Evolutionary conservation across 345 rosid species (phyloP).

Genomic region (Capsella bursapastoris): DNA sequence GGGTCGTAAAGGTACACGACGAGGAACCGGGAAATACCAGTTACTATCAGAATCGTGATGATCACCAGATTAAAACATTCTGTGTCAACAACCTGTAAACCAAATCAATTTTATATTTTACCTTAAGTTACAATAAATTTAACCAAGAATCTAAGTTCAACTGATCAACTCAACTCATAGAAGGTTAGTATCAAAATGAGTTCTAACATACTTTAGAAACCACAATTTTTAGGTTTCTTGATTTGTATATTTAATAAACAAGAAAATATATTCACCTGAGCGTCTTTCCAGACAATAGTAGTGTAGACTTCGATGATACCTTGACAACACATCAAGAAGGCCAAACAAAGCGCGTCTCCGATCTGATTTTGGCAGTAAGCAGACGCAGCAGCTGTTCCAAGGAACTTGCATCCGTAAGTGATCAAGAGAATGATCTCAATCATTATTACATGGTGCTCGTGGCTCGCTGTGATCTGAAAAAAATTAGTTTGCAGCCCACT

Average conservation of each 20-base stretch:
- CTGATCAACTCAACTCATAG: too few species aligned
- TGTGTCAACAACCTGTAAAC: slow-evolving; percentile 35
- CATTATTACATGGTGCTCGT: slow-evolving; percentile 24
- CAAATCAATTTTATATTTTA: background rate
- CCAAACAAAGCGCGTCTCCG: slow-evolving; percentile 45
- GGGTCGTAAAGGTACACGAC: slow-evolving; percentile 63
- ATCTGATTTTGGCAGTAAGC: slow-evolving; percentile 37
- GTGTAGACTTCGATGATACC: slow-evolving; percentile 47
- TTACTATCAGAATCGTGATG: slow-evolving; percentile 16
- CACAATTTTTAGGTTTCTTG: background rate
- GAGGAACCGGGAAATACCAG: slow-evolving; percentile 49
- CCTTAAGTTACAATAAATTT: background rate
- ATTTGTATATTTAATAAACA: too few species aligned
- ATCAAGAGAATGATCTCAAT: slow-evolving; percentile 34
- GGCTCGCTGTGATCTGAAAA: slow-evolving; percentile 28
- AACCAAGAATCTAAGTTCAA: too few species aligned
- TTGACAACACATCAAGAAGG: slow-evolving; percentile 48
- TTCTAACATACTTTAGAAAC: too few species aligned
- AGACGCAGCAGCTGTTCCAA: slow-evolving; percentile 43
- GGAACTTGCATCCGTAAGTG: slow-evolving; percentile 41
- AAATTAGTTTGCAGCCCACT: slow-evolving; percentile 45
- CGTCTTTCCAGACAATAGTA: slow-evolving; percentile 37
- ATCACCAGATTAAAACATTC: slow-evolving; percentile 39
- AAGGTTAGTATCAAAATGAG: too few species aligned
- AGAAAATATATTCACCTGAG: slow-evolving; percentile 29